A percentile compares a stretch with the other conserved stretches of the same genome.
phyloP scores from a whole-genome alignment of 2,329 filamentous ascomycete species.

The Fusarium sacchari region DNA sequence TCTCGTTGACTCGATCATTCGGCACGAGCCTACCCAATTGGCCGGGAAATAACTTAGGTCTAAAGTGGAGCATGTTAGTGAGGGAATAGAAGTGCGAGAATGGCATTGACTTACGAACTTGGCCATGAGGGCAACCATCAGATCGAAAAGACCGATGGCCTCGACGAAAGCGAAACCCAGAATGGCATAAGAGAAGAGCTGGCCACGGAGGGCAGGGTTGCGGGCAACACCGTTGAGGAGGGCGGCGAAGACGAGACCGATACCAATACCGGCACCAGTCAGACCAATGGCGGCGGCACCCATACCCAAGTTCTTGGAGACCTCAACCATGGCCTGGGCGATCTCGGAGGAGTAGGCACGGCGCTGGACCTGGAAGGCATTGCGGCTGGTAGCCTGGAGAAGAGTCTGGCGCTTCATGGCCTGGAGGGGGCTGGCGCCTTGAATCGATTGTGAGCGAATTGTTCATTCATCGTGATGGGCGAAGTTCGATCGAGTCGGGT shows the following conservation, averaged over 20 bases:
- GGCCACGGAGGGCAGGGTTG: constrained; percentile 93
- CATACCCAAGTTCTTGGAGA: constrained; percentile 92
- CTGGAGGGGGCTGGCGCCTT: constrained; percentile 73
- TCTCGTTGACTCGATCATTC: constrained; percentile 50
- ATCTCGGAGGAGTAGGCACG: constrained; percentile 90
- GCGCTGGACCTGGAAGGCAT: constrained; percentile 72
- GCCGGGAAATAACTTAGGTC: constrained; percentile 52
- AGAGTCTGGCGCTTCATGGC: constrained; percentile 79
- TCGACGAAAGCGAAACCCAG: constrained; percentile 95
- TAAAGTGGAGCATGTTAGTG: constrained; percentile 31
- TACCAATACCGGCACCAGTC: constrained; percentile 93
- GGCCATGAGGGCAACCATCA: constrained; percentile 94
- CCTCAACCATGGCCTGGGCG: constrained; percentile 87
- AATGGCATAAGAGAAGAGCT: constrained; percentile 97
- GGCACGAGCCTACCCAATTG: constrained; percentile 50
- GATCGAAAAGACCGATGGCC: constrained; percentile 88
- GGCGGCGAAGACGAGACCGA: constrained; percentile 92
- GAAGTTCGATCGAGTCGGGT: constrained; percentile 47
- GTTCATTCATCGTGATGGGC: constrained; percentile 39
- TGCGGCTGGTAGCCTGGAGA: constrained; percentile 72
- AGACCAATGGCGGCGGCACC: constrained; percentile 91
- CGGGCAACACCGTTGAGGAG: constrained; percentile 90
- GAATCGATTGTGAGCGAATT: constrained; percentile 48
- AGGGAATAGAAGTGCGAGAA: background rate
- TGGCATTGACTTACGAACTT: constrained; percentile 74